Conservation (phyloP, 192 early-diverging fungal species). For the Diversispora eburnea region DNA sequence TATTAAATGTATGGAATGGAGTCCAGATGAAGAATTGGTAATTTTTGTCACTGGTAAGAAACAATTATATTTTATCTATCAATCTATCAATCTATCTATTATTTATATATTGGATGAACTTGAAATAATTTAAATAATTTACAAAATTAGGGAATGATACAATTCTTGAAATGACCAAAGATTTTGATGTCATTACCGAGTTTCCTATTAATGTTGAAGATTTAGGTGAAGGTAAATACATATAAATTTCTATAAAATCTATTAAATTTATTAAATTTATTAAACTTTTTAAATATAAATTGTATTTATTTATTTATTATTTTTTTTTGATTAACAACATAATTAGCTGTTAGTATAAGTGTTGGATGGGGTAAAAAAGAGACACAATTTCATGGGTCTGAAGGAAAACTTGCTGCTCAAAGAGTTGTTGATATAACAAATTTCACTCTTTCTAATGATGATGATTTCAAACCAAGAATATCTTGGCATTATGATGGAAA, state of each 20-base stretch:
- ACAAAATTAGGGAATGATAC: slow-evolving; percentile 51
- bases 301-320: background rate
- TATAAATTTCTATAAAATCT: background rate
- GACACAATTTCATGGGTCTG: slow-evolving; percentile 95
- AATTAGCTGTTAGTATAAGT: slow-evolving; percentile 58
- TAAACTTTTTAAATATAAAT: background rate
- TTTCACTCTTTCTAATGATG: slow-evolving; percentile 52
- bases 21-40: slow-evolving; percentile 86
- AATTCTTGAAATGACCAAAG: slow-evolving; percentile 85
- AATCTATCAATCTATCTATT: too few species aligned
- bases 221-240: slow-evolving; percentile 58
- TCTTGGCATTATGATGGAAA: slow-evolving; percentile 91
- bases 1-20: slow-evolving; percentile 72
- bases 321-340: background rate
- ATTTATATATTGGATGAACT: background rate
- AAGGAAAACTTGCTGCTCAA: slow-evolving; percentile 71
- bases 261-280: background rate
- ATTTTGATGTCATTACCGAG: slow-evolving; percentile 88
- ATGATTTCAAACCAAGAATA: slow-evolving; percentile 70
- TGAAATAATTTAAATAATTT: background rate
- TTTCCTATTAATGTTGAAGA: slow-evolving; percentile 66
- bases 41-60: slow-evolving; percentile 69
- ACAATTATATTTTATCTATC: background rate
- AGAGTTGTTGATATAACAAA: slow-evolving; percentile 40
- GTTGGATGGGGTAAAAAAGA: slow-evolving; percentile 98